Evolutionary conservation across 495 filamentous ascomycete genomes (phyloP).

Genomic region (Neurospora africana): DNA sequence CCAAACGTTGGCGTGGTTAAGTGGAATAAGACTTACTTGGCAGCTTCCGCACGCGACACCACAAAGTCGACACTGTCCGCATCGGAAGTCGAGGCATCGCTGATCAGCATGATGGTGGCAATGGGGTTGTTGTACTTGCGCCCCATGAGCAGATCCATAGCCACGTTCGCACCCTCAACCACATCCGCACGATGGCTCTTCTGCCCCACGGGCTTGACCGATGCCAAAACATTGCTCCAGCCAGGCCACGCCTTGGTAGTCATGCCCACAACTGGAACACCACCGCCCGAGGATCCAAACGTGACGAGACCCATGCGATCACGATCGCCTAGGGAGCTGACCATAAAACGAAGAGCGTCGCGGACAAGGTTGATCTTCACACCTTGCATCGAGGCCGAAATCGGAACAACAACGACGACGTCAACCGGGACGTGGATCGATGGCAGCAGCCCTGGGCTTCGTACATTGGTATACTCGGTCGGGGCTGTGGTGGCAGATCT

Average conservation of each 20-base stretch:
- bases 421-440: slow-evolving; percentile 87
- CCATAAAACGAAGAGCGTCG: slow-evolving; percentile 90
- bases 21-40: slow-evolving; percentile 55
- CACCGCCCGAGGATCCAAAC: slow-evolving; percentile 89
- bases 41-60: slow-evolving; percentile 92
- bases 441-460: slow-evolving; percentile 38
- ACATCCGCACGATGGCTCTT: slow-evolving; percentile 96
- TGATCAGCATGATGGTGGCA: slow-evolving; percentile 93
- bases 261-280: slow-evolving; percentile 94
- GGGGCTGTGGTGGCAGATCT: slow-evolving; percentile 70
- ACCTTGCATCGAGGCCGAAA: slow-evolving; percentile 98
- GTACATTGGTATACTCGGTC: slow-evolving; percentile 65
- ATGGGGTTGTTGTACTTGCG: slow-evolving; percentile 93
- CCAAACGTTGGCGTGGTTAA: not conserved
- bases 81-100: slow-evolving; percentile 96
- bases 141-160: slow-evolving; percentile 98
- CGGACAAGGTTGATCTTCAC: slow-evolving; percentile 92
- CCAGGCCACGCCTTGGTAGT: slow-evolving; percentile 88
- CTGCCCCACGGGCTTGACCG: slow-evolving; percentile 87
- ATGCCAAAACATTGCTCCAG: slow-evolving; percentile 79
- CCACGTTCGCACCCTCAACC: slow-evolving; percentile 95
- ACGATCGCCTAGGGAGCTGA: slow-evolving; percentile 79
- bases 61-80: slow-evolving; percentile 97
- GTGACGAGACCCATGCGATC: slow-evolving; percentile 97
- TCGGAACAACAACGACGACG: slow-evolving; percentile 91